These are phyloP conservation scores for Nakazawaea sp. DNA, from an alignment of 805 yeast genomes.

Conservation along the genomic window DNA sequence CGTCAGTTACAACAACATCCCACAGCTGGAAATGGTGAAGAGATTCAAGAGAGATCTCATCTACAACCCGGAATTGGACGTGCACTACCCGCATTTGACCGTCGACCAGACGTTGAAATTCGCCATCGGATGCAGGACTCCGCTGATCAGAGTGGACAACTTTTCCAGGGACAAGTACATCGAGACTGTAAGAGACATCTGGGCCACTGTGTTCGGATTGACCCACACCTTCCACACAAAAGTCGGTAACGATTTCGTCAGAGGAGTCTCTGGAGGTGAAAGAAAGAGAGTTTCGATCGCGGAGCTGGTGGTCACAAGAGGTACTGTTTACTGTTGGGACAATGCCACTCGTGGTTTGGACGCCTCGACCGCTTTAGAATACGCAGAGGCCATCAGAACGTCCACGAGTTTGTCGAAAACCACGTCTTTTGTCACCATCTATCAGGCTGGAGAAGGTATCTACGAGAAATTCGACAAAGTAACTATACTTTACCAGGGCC, in stretches of 20 bases:
- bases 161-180: constrained; percentile 32
- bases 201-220: constrained; percentile 48
- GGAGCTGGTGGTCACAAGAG: constrained; percentile 63
- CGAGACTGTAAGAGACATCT: constrained; percentile 36
- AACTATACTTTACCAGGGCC: constrained; percentile 47
- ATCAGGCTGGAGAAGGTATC: constrained; percentile 61
- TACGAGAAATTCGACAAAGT: constrained; percentile 59
- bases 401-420: constrained; percentile 46
- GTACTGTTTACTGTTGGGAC: constrained; percentile 66
- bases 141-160: constrained; percentile 40
- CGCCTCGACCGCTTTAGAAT: constrained; percentile 77
- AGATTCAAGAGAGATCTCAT: constrained; percentile 41
- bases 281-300: constrained; percentile 80
- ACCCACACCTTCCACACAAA: constrained; percentile 55
- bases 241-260: constrained; percentile 60
- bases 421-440: constrained; percentile 61
- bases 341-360: constrained; percentile 85
- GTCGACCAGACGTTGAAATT: constrained; percentile 49
- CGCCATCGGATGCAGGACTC: constrained; percentile 51
- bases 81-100: constrained; percentile 50
- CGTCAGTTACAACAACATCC: constrained; percentile 47
- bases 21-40: constrained; percentile 43
- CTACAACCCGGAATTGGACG: constrained; percentile 53
- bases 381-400: constrained; percentile 57
- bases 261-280: constrained; percentile 83